Evolutionary conservation across 2,329 filamentous ascomycete genomes (phyloP).

Genomic region (Cytospora schulzeri): DNA sequence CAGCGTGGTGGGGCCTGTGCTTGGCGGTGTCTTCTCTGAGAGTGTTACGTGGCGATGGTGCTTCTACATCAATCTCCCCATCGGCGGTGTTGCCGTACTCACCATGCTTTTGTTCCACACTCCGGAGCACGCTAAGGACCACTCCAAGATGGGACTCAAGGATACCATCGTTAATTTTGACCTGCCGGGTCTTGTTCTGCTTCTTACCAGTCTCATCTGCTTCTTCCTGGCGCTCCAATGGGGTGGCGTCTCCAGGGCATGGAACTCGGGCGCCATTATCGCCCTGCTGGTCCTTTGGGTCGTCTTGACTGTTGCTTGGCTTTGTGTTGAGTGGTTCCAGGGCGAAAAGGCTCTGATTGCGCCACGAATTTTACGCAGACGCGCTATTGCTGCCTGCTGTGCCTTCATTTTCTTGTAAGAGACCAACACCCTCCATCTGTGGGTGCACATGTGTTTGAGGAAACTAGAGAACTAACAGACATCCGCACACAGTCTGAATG

Average conservation of each 20-base stretch:
- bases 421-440: too few relatives aligned
- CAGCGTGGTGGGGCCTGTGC: slow-evolving; percentile 31
- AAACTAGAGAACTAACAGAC: too few relatives aligned
- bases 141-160: slow-evolving; percentile 12
- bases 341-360: too few relatives aligned
- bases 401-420: too few relatives aligned
- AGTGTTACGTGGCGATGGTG: slow-evolving; percentile 33
- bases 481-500: too few relatives aligned
- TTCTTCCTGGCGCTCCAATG: slow-evolving; percentile 43
- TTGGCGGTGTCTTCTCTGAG: slow-evolving; percentile 33
- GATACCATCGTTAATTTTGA: slow-evolving; percentile 44
- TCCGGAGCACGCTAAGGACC: not conserved
- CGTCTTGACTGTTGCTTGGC: too few relatives aligned
- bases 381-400: too few relatives aligned
- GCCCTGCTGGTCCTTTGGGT: too few relatives aligned
- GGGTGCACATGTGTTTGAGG: too few relatives aligned
- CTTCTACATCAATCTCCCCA: slow-evolving; percentile 38
- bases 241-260: slow-evolving; percentile 37
- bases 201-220: slow-evolving; percentile 41
- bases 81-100: slow-evolving; percentile 32
- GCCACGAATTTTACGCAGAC: too few relatives aligned
- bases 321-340: too few relatives aligned
- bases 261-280: slow-evolving; percentile 23
- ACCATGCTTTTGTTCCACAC: not conserved
- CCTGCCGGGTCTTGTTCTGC: slow-evolving; percentile 38